Conservation (phyloP, 345 rosid genomes). For the Eucalyptus regnans region DNA sequence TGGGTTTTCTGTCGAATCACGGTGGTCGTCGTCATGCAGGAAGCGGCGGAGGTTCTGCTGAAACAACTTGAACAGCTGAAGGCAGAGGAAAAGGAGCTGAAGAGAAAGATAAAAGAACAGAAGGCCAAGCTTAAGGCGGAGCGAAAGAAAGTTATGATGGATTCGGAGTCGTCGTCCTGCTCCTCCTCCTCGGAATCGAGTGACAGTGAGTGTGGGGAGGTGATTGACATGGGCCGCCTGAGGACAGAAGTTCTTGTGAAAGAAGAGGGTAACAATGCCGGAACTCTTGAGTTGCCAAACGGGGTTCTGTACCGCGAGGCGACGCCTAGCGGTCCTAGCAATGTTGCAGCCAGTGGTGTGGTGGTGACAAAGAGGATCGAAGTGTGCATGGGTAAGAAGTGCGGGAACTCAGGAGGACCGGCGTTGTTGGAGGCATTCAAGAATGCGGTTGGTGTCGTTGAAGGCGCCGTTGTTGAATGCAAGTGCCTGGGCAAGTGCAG, state of each 20-base stretch:
- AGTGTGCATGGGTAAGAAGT: constrained; percentile 75
- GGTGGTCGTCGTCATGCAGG: constrained; percentile 14
- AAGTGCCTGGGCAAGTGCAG: constrained; percentile 77
- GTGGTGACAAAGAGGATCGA: constrained; percentile 27
- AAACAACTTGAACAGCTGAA: constrained; percentile 39
- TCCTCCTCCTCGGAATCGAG: constrained; percentile 37
- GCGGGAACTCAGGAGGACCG: constrained; percentile 50
- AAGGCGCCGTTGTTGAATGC: constrained; percentile 49
- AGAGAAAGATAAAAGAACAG: constrained; percentile 40
- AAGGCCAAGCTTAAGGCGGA: constrained; percentile 27
- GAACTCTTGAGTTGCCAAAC: background rate
- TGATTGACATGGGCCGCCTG: constrained; percentile 33
- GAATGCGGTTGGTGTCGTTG: constrained; percentile 18
- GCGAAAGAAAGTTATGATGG: constrained; percentile 8
- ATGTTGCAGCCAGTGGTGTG: background rate
- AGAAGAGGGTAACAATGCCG: background rate
- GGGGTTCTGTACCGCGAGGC: background rate
- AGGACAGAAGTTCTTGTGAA: background rate
- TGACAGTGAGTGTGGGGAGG: constrained; percentile 35
- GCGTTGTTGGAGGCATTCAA: constrained; percentile 45
- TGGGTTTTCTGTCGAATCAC: background rate
- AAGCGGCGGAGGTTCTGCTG: constrained; percentile 38
- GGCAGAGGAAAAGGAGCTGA: constrained; percentile 44
- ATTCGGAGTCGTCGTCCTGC: constrained; percentile 19
- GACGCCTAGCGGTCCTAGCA: background rate